A percentile compares a stretch with the other conserved stretches of the same genome.
phyloP scores from a whole-genome alignment of 1,139 yeast genomes.

The Pichia sp. region DNA sequence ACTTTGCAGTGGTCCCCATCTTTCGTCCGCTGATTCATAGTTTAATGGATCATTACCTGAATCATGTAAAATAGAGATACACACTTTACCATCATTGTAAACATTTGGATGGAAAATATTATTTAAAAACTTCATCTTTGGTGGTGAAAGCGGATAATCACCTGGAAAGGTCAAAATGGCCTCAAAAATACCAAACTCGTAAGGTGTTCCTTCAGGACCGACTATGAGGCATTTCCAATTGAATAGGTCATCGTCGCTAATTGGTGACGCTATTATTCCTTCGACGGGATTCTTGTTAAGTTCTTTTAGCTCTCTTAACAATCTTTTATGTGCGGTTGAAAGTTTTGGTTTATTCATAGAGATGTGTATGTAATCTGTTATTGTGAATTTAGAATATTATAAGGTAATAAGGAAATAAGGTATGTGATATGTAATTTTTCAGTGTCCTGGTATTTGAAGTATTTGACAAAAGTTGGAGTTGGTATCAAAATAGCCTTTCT shows the following conservation, averaged over 20 bases:
- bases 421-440: no score
- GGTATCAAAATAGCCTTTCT: no score
- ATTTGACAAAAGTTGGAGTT: no score
- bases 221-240: conserved; percentile 87
- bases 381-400: no score
- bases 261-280: conserved; percentile 92
- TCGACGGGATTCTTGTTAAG: conserved; percentile 83
- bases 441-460: no score
- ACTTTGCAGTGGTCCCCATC: conserved; percentile 98
- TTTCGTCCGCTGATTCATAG: conserved; percentile 89
- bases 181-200: conserved; percentile 89
- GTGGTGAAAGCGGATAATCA: conserved; percentile 93
- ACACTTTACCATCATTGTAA: conserved; percentile 90
- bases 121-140: conserved; percentile 73
- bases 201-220: conserved; percentile 92
- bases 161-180: conserved; percentile 76
- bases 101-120: conserved; percentile 89
- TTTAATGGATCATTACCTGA: conserved; percentile 97
- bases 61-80: conserved; percentile 89
- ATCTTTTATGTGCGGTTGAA: conserved; percentile 73
- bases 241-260: conserved; percentile 70
- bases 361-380: no score
- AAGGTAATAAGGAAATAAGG: no score
- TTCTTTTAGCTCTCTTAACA: conserved; percentile 84
- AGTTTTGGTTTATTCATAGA: conserved; percentile 6